A percentile compares a stretch with the other conserved stretches of the same genome.
Evolutionary conservation across 495 filamentous ascomycete species (phyloP).

Genomic region (Penicillium fimorum): DNA sequence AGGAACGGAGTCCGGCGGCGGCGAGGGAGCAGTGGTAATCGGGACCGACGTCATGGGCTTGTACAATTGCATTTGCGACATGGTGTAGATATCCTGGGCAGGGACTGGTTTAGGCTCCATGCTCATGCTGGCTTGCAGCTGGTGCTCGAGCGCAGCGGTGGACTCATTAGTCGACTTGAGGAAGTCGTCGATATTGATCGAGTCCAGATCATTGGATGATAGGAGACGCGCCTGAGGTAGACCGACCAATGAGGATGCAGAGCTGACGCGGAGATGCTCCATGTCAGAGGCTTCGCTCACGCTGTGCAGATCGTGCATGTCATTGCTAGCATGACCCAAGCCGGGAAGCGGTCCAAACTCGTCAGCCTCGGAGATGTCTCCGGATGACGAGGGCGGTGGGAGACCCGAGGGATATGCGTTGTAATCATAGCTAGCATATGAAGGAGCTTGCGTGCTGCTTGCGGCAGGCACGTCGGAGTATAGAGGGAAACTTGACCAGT

Average conservation of each 20-base stretch:
- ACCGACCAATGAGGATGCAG: slow-evolving; percentile 53
- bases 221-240: slow-evolving; percentile 52
- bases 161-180: slow-evolving; percentile 53
- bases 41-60: slow-evolving; percentile 24
- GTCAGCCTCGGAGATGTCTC: slow-evolving; percentile 72
- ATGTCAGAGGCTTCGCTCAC: slow-evolving; percentile 56
- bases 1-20: slow-evolving; percentile 34
- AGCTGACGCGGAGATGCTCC: slow-evolving; percentile 53
- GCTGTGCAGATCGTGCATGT: slow-evolving; percentile 47
- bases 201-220: slow-evolving; percentile 53
- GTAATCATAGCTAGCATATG: slow-evolving; percentile 67
- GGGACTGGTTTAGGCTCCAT: slow-evolving; percentile 40
- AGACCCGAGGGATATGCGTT: slow-evolving; percentile 48
- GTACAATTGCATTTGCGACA: slow-evolving; percentile 31
- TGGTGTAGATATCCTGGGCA: slow-evolving; percentile 34
- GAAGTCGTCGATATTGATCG: slow-evolving; percentile 62
- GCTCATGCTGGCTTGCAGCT: slow-evolving; percentile 45
- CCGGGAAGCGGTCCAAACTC: slow-evolving; percentile 52
- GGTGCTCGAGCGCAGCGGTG: slow-evolving; percentile 47
- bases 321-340: slow-evolving; percentile 32
- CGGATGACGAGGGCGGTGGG: slow-evolving; percentile 67
- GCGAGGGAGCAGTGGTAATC: slow-evolving; percentile 22
- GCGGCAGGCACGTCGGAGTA: slow-evolving; percentile 59
- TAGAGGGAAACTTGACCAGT: slow-evolving; percentile 73
- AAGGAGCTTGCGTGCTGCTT: slow-evolving; percentile 67